A percentile compares a stretch with the other conserved stretches of the same genome.
These are phyloP conservation scores for Globisporangium recalcitrans DNA, from an alignment of 352 stramenopile species.

Conservation along the genomic window DNA sequence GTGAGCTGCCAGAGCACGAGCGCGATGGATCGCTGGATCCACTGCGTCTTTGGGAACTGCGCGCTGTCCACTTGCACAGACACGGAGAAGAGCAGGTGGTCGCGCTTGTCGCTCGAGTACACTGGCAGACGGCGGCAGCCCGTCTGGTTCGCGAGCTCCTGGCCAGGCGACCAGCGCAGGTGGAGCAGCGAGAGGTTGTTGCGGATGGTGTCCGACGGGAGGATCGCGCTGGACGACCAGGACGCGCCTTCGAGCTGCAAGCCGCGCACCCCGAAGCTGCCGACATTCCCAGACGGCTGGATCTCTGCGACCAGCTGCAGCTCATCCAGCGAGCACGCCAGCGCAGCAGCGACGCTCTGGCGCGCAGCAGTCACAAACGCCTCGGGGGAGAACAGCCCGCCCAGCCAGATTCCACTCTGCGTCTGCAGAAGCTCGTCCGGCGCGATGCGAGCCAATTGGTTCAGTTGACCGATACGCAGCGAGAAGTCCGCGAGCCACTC, in stretches of 20 bases:
- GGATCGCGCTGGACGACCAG: slow-evolving; percentile 65
- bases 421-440: slow-evolving; percentile 33
- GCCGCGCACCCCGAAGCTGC: slow-evolving; percentile 59
- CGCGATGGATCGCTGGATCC: slow-evolving; percentile 78
- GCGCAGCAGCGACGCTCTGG: slow-evolving; percentile 79
- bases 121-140: slow-evolving; percentile 62
- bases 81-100: slow-evolving; percentile 82
- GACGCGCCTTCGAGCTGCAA: slow-evolving; percentile 81
- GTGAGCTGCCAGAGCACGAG: slow-evolving; percentile 75
- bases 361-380: slow-evolving; percentile 90
- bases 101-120: slow-evolving; percentile 76
- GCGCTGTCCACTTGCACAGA: slow-evolving; percentile 46
- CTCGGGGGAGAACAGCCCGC: slow-evolving; percentile 91
- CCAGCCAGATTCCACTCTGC: slow-evolving; percentile 76
- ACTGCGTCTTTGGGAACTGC: slow-evolving; percentile 55
- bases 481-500: slow-evolving; percentile 87
- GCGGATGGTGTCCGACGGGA: slow-evolving; percentile 71
- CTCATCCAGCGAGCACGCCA: slow-evolving; percentile 85
- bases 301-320: slow-evolving; percentile 79
- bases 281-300: slow-evolving; percentile 24
- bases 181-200: slow-evolving; percentile 61
- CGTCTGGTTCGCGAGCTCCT: slow-evolving; percentile 21
- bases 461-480: slow-evolving; percentile 64
- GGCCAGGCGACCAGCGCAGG: slow-evolving; percentile 57
- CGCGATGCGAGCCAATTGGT: slow-evolving; percentile 35